A percentile compares a stretch with the other conserved stretches of the same genome.
These are phyloP conservation scores for Bruguiera gymnorhiza DNA, from an alignment of 345 rosid genomes.

Conservation along the genomic window DNA sequence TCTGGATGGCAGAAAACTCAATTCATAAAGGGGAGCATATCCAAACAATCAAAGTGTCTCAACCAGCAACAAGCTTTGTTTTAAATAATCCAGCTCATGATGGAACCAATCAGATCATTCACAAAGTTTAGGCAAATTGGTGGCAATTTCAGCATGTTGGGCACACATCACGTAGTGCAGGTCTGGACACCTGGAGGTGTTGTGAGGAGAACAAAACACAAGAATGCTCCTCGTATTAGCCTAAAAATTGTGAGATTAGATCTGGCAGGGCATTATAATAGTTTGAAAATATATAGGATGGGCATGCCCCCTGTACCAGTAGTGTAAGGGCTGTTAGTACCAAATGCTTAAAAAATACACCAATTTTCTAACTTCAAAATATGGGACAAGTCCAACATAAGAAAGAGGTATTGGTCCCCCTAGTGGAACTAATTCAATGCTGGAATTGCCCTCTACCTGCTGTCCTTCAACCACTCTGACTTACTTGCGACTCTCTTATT, in stretches of 20 bases:
- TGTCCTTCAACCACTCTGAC: slow-evolving; percentile 1
- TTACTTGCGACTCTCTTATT: neutral
- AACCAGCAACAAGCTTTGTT: neutral
- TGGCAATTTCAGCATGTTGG: too few relatives aligned
- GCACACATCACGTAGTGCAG: too few relatives aligned
- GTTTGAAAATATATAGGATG: neutral
- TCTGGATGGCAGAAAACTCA: neutral
- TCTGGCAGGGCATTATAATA: too few relatives aligned
- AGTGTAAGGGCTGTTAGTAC: neutral
- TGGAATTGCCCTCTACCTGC: neutral
- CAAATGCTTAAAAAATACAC: neutral
- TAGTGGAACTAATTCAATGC: neutral
- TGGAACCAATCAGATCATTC: neutral
- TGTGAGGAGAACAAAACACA: too few relatives aligned
- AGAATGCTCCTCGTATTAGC: neutral
- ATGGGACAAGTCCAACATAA: neutral
- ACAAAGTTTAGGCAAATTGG: neutral
- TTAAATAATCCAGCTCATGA: neutral
- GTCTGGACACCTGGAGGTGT: too few relatives aligned
- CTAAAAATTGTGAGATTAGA: neutral
- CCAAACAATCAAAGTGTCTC: neutral
- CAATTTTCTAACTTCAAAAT: neutral
- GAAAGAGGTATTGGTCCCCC: neutral
- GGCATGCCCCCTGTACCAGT: neutral
- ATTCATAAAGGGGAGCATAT: neutral